Evolutionary conservation across 2,329 filamentous ascomycete species (phyloP), one percentile per base, ranked within the genome.

Genomic region (Periglandula ipomoeae): DNA sequence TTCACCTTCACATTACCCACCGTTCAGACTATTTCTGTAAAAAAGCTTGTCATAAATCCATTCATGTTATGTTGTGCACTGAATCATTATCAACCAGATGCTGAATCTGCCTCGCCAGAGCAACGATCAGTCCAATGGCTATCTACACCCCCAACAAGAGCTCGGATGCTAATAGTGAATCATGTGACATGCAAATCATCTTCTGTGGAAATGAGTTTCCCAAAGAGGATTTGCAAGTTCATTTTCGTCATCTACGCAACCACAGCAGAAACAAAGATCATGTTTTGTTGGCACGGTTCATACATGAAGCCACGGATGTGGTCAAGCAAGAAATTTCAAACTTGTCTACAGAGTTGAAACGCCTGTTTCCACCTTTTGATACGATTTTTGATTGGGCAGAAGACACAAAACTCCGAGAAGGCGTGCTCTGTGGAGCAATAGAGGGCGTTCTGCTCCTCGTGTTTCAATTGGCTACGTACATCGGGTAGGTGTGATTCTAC

Each of bases 371-470:
- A 4, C 54, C 62, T 0, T 70, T 73, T 41, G 62, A 70, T 42
- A 63, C 56, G 4, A 51, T 74, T 7, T 54, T 68, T 2, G 55
- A 56, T 44, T 61, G 66, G 32, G 46, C 32, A 15, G 63, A 54
- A 1, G 64, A 70, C 15, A 40, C 55, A 4, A 56, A 63, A 3
- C 61, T 74, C 3, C 66, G 70, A 1, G 55, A 65, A 13, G 68
- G 72, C 1, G 59, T 56, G 6, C 56, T 77, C 7, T 61, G 66
- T 30, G 73, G 65, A 0, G 58, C 73, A 4, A 56, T 76, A 2
- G 72, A 76, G 27, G 68, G 73, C 2, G 60, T 68, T 5, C 55
- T 76, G 1, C 64, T 76, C 2, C 57, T 56, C 41, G 57, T 64
- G 1, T 50, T 70, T 4, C 57, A 76, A 51, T 27, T 77, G 3